These are phyloP conservation scores for Calonectria pseudoturangicola DNA, from an alignment of 2,329 filamentous ascomycete genomes.

Conservation along the genomic window DNA sequence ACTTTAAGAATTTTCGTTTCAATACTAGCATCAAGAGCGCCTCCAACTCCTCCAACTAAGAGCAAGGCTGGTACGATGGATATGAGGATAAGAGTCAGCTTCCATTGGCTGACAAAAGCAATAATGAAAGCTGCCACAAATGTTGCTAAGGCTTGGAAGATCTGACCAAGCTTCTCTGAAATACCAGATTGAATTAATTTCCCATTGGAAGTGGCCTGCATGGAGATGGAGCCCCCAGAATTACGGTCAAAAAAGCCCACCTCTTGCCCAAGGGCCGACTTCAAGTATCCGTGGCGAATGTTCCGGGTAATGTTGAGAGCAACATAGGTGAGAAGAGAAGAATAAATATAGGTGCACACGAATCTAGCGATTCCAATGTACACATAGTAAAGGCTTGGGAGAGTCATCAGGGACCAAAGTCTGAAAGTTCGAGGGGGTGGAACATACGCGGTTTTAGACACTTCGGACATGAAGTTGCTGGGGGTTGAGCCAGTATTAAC, in stretches of 20 bases:
- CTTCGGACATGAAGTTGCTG: conserved; percentile 46
- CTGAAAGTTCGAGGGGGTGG: too few species aligned
- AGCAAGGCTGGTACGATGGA: conserved; percentile 42
- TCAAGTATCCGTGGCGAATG: conserved; percentile 67
- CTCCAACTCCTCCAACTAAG: conserved; percentile 53
- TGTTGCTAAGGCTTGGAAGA: conserved; percentile 59
- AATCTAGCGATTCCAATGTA: conserved; percentile 74
- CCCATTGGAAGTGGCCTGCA: conserved; percentile 61
- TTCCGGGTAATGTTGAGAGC: conserved; percentile 58
- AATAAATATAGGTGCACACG: conserved; percentile 66
- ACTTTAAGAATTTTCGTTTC: conserved; percentile 58
- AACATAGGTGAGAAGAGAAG: conserved; percentile 65
- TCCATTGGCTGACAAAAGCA: conserved; percentile 62
- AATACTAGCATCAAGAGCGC: conserved; percentile 35
- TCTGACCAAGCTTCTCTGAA: conserved; percentile 60
- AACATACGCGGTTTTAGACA: conserved; percentile 31
- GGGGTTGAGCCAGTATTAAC: conserved; percentile 22
- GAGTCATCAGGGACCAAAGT: background rate
- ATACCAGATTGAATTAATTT: conserved; percentile 62
- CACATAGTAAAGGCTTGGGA: conserved; percentile 67
- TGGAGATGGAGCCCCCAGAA: conserved; percentile 62
- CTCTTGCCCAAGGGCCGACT: conserved; percentile 68
- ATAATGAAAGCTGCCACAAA: conserved; percentile 61
- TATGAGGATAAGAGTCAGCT: conserved; percentile 61
- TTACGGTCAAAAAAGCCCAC: conserved; percentile 67